A percentile compares a stretch with the other conserved stretches of the same genome.
These are phyloP conservation scores for Penicillium turbatum DNA, from an alignment of 495 filamentous ascomycete species.

Conservation along the genomic window DNA sequence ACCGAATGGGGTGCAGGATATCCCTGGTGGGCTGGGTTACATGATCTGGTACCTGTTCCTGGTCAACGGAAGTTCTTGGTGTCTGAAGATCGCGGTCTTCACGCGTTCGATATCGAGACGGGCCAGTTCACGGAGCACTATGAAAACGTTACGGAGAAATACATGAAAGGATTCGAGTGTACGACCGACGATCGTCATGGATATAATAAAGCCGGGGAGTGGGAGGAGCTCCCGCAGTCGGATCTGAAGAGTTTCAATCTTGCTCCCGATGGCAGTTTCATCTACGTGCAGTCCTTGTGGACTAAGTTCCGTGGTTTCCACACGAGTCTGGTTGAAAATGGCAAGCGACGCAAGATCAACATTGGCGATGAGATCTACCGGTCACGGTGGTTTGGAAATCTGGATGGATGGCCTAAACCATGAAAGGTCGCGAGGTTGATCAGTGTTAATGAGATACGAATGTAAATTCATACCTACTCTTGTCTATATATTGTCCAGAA, in stretches of 20 bases:
- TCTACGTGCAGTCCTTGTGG: slow-evolving; percentile 32
- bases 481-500: too few species aligned
- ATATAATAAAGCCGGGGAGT: slow-evolving; percentile 12
- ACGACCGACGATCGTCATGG: slow-evolving; percentile 25
- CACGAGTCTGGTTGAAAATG: slow-evolving; percentile 23
- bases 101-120: slow-evolving; percentile 1
- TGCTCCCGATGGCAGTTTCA: slow-evolving; percentile 25
- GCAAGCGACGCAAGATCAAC: slow-evolving; percentile 18
- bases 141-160: slow-evolving; percentile 19
- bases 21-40: slow-evolving; percentile 27
- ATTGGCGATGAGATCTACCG: slow-evolving; percentile 28
- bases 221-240: slow-evolving; percentile 21
- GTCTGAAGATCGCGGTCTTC: slow-evolving; percentile 3
- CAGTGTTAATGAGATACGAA: too few species aligned
- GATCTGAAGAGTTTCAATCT: slow-evolving; percentile 30
- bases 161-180: slow-evolving; percentile 25
- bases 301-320: slow-evolving; percentile 22
- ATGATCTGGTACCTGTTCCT: slow-evolving; percentile 18
- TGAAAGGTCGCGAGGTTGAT: background rate
- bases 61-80: slow-evolving; percentile 1
- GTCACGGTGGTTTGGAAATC: slow-evolving; percentile 26
- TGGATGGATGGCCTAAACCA: slow-evolving; percentile 29
- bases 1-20: slow-evolving; percentile 27
- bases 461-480: too few species aligned
- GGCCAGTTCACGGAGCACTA: slow-evolving; percentile 3